Percentiles rank a stretch among this genome's conserved stretches.
Conservation (phyloP, 129 eudicot genomes). For the Deinandra increscens region DNA sequence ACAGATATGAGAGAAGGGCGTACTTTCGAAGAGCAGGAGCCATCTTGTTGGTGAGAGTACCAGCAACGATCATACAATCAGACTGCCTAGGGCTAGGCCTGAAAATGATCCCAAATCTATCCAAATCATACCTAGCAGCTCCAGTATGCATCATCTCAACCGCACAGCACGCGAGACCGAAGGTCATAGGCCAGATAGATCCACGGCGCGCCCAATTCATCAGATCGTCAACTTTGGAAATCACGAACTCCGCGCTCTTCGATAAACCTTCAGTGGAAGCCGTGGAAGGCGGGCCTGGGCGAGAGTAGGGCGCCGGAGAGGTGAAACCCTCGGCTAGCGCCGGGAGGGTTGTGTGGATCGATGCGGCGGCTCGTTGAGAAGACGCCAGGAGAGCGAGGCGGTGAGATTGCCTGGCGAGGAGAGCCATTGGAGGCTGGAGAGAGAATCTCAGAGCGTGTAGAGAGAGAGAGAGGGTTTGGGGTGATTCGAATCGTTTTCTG, state of each 20-base stretch:
- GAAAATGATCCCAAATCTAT: conserved; percentile 89
- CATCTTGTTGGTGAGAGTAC: conserved; percentile 98
- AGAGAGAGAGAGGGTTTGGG: conserved; percentile 2
- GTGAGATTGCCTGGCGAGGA: conserved; percentile 51
- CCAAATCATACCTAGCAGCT: conserved; percentile 92
- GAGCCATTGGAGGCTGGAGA: conserved; percentile 40
- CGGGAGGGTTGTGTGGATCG: conserved; percentile 75
- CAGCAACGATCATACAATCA: conserved; percentile 99
- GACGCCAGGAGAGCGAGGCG: conserved; percentile 50
- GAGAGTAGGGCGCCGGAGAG: conserved; percentile 59
- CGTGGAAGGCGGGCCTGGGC: conserved; percentile 55
- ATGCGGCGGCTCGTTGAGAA: conserved; percentile 43
- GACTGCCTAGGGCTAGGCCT: conserved; percentile 95
- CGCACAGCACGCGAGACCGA: conserved; percentile 95
- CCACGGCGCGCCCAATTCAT: conserved; percentile 98
- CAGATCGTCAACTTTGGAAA: conserved; percentile 91
- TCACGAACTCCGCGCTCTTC: conserved; percentile 83
- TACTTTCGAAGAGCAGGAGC: conserved; percentile 99
- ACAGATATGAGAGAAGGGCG: conserved; percentile 17
- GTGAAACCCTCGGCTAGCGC: conserved; percentile 40
- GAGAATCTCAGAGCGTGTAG: background rate
- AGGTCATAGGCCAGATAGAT: conserved; percentile 99
- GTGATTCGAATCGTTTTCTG: no score
- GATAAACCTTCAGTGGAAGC: conserved; percentile 54
- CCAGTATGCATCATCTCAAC: conserved; percentile 99